A percentile compares a stretch with the other conserved stretches of the same genome.
These are phyloP conservation scores for Centaurea solstitialis DNA, from an alignment of 129 eudicot genomes.

Conservation along the genomic window DNA sequence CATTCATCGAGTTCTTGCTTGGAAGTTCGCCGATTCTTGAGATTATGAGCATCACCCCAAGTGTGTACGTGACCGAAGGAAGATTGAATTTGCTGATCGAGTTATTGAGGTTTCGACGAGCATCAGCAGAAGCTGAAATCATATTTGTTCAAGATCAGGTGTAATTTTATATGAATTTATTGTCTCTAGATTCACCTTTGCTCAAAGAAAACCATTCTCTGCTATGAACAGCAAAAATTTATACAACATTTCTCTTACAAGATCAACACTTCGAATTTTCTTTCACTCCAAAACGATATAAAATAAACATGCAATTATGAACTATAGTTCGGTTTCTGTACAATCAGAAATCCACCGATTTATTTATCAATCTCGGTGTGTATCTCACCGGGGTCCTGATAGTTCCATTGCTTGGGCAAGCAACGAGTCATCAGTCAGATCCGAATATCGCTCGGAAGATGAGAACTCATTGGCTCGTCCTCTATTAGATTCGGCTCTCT, in stretches of 20 bases:
- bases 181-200: neutral
- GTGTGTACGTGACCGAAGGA: slow-evolving; percentile 56
- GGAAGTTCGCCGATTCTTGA: slow-evolving; percentile 69
- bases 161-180: slow-evolving; percentile 28
- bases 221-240: slow-evolving; percentile 1
- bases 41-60: slow-evolving; percentile 65
- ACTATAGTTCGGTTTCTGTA: slow-evolving; percentile 37
- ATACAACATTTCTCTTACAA: slow-evolving; percentile 33
- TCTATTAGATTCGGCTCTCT: slow-evolving; percentile 65
- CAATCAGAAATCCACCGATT: slow-evolving; percentile 17
- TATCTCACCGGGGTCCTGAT: slow-evolving; percentile 90
- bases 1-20: slow-evolving; percentile 69
- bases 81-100: slow-evolving; percentile 62
- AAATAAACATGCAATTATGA: slow-evolving; percentile 5
- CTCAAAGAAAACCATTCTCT: slow-evolving; percentile 5
- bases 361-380: slow-evolving; percentile 4
- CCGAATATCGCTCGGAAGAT: slow-evolving; percentile 83
- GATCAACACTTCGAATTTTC: slow-evolving; percentile 25
- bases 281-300: slow-evolving; percentile 20
- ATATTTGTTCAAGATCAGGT: slow-evolving; percentile 58
- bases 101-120: slow-evolving; percentile 76
- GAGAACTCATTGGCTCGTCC: slow-evolving; percentile 81
- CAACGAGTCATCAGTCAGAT: slow-evolving; percentile 90
- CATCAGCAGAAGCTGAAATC: slow-evolving; percentile 79
- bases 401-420: slow-evolving; percentile 98